Evolutionary conservation across 805 yeast genomes (phyloP), one percentile per base, ranked within the genome.

Genomic region (Wickerhamia fluorescens): DNA sequence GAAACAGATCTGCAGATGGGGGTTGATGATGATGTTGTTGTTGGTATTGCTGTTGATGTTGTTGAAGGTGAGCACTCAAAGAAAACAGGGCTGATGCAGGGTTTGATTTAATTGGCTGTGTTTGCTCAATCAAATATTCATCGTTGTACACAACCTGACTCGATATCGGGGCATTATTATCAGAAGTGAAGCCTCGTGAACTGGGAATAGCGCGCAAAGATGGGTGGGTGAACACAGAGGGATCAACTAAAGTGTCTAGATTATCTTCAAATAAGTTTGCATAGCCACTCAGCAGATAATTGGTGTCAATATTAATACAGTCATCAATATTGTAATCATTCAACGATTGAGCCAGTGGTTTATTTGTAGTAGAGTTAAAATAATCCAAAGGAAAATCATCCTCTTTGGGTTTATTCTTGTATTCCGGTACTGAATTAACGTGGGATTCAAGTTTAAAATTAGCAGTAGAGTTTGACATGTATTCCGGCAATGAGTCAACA

Each of bases 331-430:
- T 47, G 6, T 58, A 54, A 35, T 57, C 51, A 16, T 56, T 63
- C 4, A 58, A 54, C n/a, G n/a, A n/a, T n/a, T n/a, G n/a, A n/a
- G n/a, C n/a, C n/a, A n/a, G n/a, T n/a, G n/a, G n/a, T n/a, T n/a
- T n/a, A n/a, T n/a, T n/a, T n/a, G n/a, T n/a, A n/a, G n/a, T n/a
- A n/a, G n/a, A n/a, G 13, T 75, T 74, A 44, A 79, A 68, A 46
- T 76, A 78, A 41, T 79, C 87, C 31, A 80, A 51, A 3, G 88
- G 87, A 55, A 79, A 79, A 44, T 78, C 87, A 36, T 77, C 80
- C 27, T 73, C 78, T 10, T 18, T 7, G 10, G 20, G 10, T 8
- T 10, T 10, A 18, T 18, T 18, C 9, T 8, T 8, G 9, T 18
- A 10, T 10, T 18, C 20, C n/a, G n/a, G n/a, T n/a, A n/a, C n/a